phyloP scores from a whole-genome alignment of 2,329 filamentous ascomycete genomes.

The Penicillium digitatum region DNA sequence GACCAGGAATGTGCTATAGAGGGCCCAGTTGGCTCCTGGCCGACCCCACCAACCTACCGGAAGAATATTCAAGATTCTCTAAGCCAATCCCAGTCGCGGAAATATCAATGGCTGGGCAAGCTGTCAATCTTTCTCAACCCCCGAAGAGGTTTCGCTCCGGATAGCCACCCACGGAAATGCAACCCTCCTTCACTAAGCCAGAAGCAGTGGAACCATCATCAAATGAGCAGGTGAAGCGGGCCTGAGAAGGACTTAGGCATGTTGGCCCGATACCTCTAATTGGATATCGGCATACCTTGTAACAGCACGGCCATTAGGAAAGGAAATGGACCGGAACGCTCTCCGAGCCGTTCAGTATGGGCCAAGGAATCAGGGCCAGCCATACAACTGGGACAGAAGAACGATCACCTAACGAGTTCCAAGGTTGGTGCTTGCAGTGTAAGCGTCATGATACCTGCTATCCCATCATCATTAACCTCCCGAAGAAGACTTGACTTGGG shows the following conservation, averaged over 20 bases:
- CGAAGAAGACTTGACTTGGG: constrained; percentile 11
- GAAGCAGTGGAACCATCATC: constrained; percentile 28
- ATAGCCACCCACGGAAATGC: constrained; percentile 38
- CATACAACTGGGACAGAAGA: background rate
- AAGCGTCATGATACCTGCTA: constrained; percentile 34
- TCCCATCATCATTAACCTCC: constrained; percentile 18
- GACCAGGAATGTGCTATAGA: constrained; percentile 32
- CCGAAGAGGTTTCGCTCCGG: constrained; percentile 17
- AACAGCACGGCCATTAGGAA: background rate
- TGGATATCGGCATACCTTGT: constrained; percentile 4
- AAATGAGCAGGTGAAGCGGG: constrained; percentile 27
- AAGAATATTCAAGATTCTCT: constrained; percentile 22
- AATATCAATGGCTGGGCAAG: constrained; percentile 23
- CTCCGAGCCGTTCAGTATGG: constrained; percentile 9
- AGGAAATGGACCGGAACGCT: constrained; percentile 13
- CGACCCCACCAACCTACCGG: constrained; percentile 20
- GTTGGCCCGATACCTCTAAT: constrained; percentile 18
- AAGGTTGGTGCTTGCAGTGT: constrained; percentile 22
- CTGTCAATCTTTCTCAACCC: constrained; percentile 23
- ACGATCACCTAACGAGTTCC: background rate
- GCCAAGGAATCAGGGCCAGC: constrained; percentile 9
- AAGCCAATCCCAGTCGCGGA: constrained; percentile 25
- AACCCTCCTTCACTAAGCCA: constrained; percentile 32
- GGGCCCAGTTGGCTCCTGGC: constrained; percentile 19
- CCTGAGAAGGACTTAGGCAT: constrained; percentile 10